Conservation (phyloP, 2,329 filamentous ascomycete species). For the Fusarium ambrosium region DNA sequence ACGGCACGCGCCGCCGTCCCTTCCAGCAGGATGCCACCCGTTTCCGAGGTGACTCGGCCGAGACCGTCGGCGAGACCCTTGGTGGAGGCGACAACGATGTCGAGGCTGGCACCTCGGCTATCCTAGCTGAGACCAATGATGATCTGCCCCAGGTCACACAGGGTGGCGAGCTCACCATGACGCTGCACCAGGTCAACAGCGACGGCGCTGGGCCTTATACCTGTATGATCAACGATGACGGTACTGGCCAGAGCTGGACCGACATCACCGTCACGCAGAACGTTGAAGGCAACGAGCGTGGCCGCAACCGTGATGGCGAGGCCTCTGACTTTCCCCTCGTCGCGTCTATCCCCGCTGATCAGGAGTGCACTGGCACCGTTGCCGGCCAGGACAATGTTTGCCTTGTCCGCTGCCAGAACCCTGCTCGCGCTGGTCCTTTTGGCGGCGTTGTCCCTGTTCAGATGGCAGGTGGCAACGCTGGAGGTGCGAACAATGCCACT, state of each 20-base stretch:
- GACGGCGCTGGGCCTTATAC: conserved; percentile 65
- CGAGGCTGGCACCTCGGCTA: conserved; percentile 67
- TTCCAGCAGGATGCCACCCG: conserved; percentile 76
- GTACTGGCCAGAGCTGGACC: conserved; percentile 57
- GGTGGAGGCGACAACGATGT: conserved; percentile 68
- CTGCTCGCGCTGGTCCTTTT: conserved; percentile 71
- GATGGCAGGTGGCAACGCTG: conserved; percentile 47
- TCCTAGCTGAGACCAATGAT: conserved; percentile 69
- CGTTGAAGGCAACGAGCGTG: conserved; percentile 45
- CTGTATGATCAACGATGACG: conserved; percentile 74
- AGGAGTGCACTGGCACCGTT: conserved; percentile 71
- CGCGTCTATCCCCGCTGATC: conserved; percentile 67
- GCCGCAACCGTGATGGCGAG: conserved; percentile 59
- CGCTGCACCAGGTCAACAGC: conserved; percentile 55
- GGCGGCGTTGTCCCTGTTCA: conserved; percentile 72
- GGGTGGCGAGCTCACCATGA: conserved; percentile 72
- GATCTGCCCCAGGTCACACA: conserved; percentile 70
- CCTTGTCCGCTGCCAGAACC: conserved; percentile 74
- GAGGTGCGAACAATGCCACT: neutral
- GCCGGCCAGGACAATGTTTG: conserved; percentile 72
- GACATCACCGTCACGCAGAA: conserved; percentile 64
- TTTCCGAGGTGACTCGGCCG: conserved; percentile 67
- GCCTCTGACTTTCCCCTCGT: conserved; percentile 64
- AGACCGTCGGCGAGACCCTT: conserved; percentile 71
- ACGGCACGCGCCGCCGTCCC: conserved; percentile 70